phyloP scores from a whole-genome alignment of 2,329 filamentous ascomycete genomes.

The Aspergillus sp. region DNA sequence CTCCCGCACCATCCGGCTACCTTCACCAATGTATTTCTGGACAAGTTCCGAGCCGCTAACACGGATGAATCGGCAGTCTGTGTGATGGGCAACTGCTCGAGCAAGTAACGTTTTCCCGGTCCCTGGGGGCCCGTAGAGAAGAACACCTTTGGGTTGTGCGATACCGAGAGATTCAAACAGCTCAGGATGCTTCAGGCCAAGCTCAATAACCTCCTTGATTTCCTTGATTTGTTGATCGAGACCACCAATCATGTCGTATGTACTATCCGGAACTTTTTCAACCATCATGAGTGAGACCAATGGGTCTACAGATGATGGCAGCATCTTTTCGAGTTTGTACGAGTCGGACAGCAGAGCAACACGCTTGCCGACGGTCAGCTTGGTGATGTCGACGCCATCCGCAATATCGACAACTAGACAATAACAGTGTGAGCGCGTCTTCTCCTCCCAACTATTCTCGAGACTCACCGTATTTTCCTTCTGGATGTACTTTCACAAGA shows the following conservation, averaged over 20 bases:
- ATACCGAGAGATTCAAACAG: slow-evolving; percentile 99
- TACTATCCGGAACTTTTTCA: slow-evolving; percentile 98
- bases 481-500: slow-evolving; percentile 96
- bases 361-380: slow-evolving; percentile 96
- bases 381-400: slow-evolving; percentile 90
- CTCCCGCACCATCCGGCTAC: slow-evolving; percentile 97
- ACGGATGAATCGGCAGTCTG: slow-evolving; percentile 98
- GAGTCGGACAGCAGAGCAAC: slow-evolving; percentile 95
- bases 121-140: slow-evolving; percentile 94
- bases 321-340: slow-evolving; percentile 98
- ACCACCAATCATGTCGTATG: slow-evolving; percentile 99
- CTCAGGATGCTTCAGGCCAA: slow-evolving; percentile 96
- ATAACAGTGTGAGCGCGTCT: slow-evolving; percentile 15
- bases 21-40: slow-evolving; percentile 99
- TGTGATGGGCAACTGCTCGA: slow-evolving; percentile 95
- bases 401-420: slow-evolving; percentile 86
- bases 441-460: not conserved
- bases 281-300: slow-evolving; percentile 99
- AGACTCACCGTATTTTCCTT: slow-evolving; percentile 87
- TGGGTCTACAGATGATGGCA: slow-evolving; percentile 96
- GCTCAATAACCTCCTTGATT: slow-evolving; percentile 99
- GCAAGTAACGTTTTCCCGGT: slow-evolving; percentile 96
- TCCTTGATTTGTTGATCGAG: slow-evolving; percentile 99
- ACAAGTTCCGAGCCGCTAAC: slow-evolving; percentile 95
- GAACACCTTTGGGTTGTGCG: slow-evolving; percentile 94